These are phyloP conservation scores for Lagenidium sp. DNA, from an alignment of 352 stramenopile species.

Conservation along the genomic window DNA sequence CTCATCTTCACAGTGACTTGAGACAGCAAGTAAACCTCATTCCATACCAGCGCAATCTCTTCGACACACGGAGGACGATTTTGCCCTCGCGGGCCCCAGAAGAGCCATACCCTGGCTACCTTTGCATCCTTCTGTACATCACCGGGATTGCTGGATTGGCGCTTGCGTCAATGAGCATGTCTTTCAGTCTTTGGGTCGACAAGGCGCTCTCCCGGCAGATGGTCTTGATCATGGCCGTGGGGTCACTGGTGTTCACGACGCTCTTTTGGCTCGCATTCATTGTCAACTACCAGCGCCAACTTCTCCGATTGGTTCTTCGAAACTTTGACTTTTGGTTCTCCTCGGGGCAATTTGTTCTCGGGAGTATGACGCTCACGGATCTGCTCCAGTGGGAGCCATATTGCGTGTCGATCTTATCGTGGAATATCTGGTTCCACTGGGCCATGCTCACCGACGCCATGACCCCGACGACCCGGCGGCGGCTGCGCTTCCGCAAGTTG, in stretches of 20 bases:
- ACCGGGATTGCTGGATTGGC: conserved; percentile 11
- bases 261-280: conserved; percentile 4
- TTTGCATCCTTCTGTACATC: too few relatives aligned
- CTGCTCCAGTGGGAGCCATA: conserved; percentile 15
- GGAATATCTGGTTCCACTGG: conserved; percentile 16
- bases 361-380: conserved; percentile 8
- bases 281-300: conserved; percentile 8
- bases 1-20: too few relatives aligned
- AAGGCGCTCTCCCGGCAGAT: too few relatives aligned
- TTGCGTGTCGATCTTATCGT: conserved; percentile 7
- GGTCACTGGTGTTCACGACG: conserved; percentile 2
- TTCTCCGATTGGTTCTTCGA: conserved; percentile 2
- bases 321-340: conserved; percentile 17
- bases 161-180: too few relatives aligned
- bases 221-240: neutral
- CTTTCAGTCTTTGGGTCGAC: too few relatives aligned
- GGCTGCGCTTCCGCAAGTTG: conserved; percentile 11
- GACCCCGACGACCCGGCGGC: conserved; percentile 2
- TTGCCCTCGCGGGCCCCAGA: too few relatives aligned
- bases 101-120: too few relatives aligned
- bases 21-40: too few relatives aligned
- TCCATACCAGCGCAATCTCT: too few relatives aligned
- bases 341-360: conserved; percentile 7
- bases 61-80: too few relatives aligned
- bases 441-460: conserved; percentile 12